These are phyloP conservation scores for Gyromitra esculenta DNA, from an alignment of 2,329 filamentous ascomycete species.

Conservation along the genomic window DNA sequence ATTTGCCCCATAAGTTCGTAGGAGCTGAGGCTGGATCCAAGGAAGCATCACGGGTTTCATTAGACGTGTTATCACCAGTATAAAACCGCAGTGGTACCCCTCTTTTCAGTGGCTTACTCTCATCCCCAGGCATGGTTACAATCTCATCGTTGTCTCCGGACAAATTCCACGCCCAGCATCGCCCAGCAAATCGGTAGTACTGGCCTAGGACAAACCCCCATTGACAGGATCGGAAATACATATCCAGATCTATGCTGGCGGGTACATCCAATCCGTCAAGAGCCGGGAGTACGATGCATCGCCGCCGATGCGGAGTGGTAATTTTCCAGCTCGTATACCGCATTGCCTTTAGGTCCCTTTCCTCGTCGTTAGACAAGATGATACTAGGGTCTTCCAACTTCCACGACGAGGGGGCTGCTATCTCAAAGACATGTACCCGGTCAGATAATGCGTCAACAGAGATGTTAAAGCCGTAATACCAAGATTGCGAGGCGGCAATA, in stretches of 20 bases:
- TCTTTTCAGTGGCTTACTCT: neutral
- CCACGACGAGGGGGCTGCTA: neutral
- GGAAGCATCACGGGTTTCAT: neutral
- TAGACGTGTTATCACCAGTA: neutral
- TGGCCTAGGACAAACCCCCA: constrained; percentile 13
- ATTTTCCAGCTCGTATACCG: constrained; percentile 3
- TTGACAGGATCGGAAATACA: neutral
- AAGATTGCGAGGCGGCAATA: constrained; percentile 1
- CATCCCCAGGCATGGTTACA: neutral
- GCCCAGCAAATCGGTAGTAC: constrained; percentile 4
- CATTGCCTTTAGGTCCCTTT: neutral
- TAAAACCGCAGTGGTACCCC: constrained; percentile 4
- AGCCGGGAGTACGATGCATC: neutral
- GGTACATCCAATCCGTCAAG: constrained; percentile 8
- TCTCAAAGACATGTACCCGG: constrained; percentile 16
- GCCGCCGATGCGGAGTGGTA: neutral
- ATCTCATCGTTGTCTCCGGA: constrained; percentile 9
- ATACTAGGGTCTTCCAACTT: neutral
- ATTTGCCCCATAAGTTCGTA: neutral
- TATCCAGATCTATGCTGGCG: neutral
- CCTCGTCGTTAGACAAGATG: neutral
- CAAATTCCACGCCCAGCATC: constrained; percentile 21
- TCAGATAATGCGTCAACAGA: neutral
- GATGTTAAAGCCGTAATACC: constrained; percentile 4
- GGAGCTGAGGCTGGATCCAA: neutral